Conservation (phyloP, 1,139 yeast species). For the Kurtzmaniella quercitrusa region DNA sequence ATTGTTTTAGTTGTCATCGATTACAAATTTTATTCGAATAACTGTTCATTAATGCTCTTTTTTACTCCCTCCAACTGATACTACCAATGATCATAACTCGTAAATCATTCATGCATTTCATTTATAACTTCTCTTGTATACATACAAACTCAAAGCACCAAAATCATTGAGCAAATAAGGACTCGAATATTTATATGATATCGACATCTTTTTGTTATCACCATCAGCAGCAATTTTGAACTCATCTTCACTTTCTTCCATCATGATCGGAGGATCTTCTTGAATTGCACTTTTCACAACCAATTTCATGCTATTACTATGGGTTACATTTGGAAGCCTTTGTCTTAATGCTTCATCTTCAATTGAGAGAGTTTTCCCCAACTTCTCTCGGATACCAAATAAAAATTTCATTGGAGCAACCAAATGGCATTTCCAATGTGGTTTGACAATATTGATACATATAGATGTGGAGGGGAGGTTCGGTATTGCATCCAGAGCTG, state of each 20-base stretch:
- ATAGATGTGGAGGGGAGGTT: slow-evolving; percentile 2
- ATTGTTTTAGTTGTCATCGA: too few relatives aligned
- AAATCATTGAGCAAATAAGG: slow-evolving; percentile 4
- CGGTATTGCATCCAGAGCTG: slow-evolving; percentile 2
- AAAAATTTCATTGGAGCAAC: slow-evolving; percentile 9
- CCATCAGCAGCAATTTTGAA: slow-evolving; percentile 1
- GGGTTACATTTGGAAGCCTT: neutral
- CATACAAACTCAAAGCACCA: slow-evolving; percentile 7
- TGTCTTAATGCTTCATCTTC: slow-evolving; percentile 5
- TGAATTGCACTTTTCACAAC: neutral
- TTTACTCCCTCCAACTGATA: too few relatives aligned
- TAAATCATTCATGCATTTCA: too few relatives aligned
- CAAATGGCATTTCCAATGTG: slow-evolving; percentile 11
- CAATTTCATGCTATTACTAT: neutral
- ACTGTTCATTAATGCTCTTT: too few relatives aligned
- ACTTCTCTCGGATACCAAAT: slow-evolving; percentile 7
- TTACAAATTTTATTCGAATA: too few relatives aligned
- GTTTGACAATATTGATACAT: slow-evolving; percentile 8
- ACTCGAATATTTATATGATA: slow-evolving; percentile 4
- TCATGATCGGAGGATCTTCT: neutral
- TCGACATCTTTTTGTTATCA: slow-evolving; percentile 4
- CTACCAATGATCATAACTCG: too few relatives aligned
- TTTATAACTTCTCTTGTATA: slow-evolving; percentile 8
- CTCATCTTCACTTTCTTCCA: slow-evolving; percentile 8
- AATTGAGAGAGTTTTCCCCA: slow-evolving; percentile 4